phyloP scores from a whole-genome alignment of 2,329 filamentous ascomycete species.

The Talaromyces sp. region DNA sequence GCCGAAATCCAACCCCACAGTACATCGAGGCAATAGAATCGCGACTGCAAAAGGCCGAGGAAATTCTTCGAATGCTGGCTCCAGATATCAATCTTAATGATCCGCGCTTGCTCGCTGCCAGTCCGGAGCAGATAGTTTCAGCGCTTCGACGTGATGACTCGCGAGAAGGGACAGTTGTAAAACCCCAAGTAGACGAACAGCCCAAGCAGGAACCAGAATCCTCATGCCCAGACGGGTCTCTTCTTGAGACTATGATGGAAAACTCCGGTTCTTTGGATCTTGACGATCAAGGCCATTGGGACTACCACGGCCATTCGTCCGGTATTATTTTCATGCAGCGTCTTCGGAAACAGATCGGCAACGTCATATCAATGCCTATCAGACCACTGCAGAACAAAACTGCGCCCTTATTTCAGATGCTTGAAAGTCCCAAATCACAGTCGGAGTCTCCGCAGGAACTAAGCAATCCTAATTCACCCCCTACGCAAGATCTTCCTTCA shows the following conservation, averaged over 20 bases:
- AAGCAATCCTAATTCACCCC: constrained; percentile 38
- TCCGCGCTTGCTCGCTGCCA: constrained; percentile 71
- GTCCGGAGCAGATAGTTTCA: constrained; percentile 63
- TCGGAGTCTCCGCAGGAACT: constrained; percentile 62
- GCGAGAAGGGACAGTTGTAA: constrained; percentile 14
- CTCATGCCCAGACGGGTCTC: constrained; percentile 55
- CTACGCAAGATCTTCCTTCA: constrained; percentile 65
- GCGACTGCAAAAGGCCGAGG: constrained; percentile 77
- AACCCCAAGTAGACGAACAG: constrained; percentile 21
- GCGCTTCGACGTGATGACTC: constrained; percentile 40
- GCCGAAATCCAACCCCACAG: constrained; percentile 85
- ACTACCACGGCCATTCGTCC: constrained; percentile 92
- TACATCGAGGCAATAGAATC: constrained; percentile 87
- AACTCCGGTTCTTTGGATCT: constrained; percentile 86
- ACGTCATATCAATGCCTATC: constrained; percentile 58
- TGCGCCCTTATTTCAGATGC: constrained; percentile 54
- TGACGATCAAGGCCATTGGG: constrained; percentile 86
- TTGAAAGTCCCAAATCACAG: constrained; percentile 66
- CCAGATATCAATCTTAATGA: constrained; percentile 83
- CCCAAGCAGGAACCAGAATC: constrained; percentile 22
- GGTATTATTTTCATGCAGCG: constrained; percentile 82
- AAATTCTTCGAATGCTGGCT: constrained; percentile 71
- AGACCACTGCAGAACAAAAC: constrained; percentile 52
- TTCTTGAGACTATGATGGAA: constrained; percentile 91
- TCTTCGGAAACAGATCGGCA: constrained; percentile 82